These are phyloP conservation scores for Suillus decipiens DNA, from an alignment of 768 basidiomycete species.

Conservation along the genomic window DNA sequence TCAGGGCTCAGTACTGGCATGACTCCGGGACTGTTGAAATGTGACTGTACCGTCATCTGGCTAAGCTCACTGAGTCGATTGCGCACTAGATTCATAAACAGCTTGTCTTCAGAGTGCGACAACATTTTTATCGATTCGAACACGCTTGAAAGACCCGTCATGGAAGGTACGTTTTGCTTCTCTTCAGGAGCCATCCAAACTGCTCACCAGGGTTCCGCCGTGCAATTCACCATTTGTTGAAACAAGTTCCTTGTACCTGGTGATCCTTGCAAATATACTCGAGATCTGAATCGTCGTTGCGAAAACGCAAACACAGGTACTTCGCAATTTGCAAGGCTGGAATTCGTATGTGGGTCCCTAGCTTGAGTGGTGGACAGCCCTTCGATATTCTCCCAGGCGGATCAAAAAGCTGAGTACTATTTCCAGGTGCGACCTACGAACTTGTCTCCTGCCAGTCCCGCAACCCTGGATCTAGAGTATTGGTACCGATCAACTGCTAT, in stretches of 20 bases:
- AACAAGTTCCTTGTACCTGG: background rate
- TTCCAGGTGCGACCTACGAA: background rate
- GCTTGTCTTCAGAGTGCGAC: background rate
- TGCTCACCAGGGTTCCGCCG: background rate
- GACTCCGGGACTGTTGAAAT: too few species aligned
- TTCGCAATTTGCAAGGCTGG: background rate
- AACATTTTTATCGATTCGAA: background rate
- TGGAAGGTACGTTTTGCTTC: background rate
- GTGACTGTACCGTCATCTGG: too few species aligned
- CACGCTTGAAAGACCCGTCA: background rate
- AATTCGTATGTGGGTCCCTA: background rate
- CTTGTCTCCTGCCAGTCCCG: background rate
- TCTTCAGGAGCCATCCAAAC: background rate
- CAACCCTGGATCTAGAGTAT: background rate
- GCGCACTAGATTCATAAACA: background rate
- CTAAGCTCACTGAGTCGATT: too few species aligned
- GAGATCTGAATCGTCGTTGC: background rate
- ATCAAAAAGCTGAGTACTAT: background rate
- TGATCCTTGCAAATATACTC: background rate
- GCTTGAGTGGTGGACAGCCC: background rate
- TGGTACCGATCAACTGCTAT: background rate
- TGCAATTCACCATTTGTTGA: background rate
- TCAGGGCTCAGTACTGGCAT: too few species aligned
- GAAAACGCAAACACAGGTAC: background rate
- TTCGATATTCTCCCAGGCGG: background rate